phyloP scores from a whole-genome alignment of 495 filamentous ascomycete species.

The Bathelium albidoporum region DNA sequence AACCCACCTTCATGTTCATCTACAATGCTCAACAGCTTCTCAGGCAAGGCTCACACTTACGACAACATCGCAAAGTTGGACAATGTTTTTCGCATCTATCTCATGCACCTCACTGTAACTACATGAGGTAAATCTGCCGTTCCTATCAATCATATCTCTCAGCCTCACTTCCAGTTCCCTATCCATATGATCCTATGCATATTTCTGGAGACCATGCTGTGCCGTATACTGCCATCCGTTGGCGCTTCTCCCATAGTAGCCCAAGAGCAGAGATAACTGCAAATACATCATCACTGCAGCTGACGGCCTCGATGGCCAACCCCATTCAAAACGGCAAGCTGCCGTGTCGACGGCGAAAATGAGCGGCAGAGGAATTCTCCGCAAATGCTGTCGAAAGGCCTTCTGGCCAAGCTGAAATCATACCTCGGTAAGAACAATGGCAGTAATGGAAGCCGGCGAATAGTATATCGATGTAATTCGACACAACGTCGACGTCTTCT shows the following conservation, averaged over 20 bases:
- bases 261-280: neutral
- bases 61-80: neutral
- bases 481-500: neutral
- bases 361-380: neutral
- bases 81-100: neutral
- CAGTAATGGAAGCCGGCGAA: neutral
- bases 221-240: neutral
- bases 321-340: neutral
- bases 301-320: neutral
- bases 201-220: neutral
- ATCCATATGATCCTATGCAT: neutral
- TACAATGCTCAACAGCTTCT: neutral
- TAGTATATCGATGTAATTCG: neutral
- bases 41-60: neutral
- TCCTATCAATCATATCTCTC: neutral
- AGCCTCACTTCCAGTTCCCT: neutral
- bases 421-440: neutral
- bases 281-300: neutral
- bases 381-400: neutral
- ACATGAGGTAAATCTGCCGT: neutral
- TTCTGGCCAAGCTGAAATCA: neutral
- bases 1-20: no score
- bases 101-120: neutral
- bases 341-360: neutral
- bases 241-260: neutral